Percentiles rank a stretch among this genome's conserved stretches.
phyloP scores from a whole-genome alignment of 2,329 filamentous ascomycete species.

The Fusarium nelsonii region DNA sequence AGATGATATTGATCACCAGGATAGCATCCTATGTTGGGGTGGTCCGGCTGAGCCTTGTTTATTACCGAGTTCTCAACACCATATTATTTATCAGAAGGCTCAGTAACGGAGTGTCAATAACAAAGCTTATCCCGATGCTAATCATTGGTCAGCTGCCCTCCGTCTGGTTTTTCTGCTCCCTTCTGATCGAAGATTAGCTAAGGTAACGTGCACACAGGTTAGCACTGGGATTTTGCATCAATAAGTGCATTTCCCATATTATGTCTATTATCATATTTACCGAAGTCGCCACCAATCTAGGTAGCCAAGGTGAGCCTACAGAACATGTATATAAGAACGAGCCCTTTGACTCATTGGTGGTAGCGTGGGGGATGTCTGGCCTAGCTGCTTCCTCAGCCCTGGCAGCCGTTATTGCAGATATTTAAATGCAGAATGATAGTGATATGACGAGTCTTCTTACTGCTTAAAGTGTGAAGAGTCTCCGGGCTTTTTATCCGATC shows the following conservation, averaged over 20 bases:
- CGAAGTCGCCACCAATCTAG: background rate
- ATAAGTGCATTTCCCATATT: background rate
- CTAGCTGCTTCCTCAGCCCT: no score
- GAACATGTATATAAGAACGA: no score
- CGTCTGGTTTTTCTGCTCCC: background rate
- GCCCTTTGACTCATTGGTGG: no score
- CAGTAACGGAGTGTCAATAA: background rate
- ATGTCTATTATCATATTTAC: background rate
- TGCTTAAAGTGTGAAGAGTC: no score
- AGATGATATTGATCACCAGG: constrained; percentile 55
- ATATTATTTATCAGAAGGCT: background rate
- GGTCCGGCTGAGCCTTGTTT: constrained; percentile 50
- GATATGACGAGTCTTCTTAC: no score
- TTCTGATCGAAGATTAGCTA: background rate
- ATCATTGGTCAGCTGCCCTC: background rate
- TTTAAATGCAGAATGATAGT: no score
- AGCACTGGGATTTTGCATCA: background rate
- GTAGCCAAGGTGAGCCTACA: background rate
- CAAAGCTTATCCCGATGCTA: background rate
- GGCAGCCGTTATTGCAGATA: no score
- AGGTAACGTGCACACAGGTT: background rate
- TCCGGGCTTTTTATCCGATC: no score
- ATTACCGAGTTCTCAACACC: constrained; percentile 47
- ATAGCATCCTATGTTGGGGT: constrained; percentile 50
- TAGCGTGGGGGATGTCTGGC: no score